Evolutionary conservation across 805 yeast genomes (phyloP), one percentile per base, ranked within the genome.

Genomic region (Hanseniaspora guilliermondii): DNA sequence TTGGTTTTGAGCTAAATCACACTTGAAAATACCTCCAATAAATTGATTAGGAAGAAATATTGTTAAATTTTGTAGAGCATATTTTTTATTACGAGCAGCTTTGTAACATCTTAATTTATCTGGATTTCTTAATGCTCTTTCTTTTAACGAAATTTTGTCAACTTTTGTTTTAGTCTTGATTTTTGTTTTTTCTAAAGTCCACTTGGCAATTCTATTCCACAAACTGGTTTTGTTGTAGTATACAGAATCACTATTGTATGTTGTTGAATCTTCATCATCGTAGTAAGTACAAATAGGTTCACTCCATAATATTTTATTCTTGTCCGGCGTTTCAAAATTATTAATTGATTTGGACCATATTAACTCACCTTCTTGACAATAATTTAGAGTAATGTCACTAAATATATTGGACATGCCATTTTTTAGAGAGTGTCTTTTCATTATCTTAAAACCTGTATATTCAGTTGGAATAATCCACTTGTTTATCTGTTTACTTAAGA

Each of bases 21-120:
- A 79, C 53, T 73, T 72, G 63, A 74, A 84, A 2, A 83, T 59
- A 0, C 80, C 87, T 6, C 89, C 91, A 2, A 84, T 76, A 67
- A 77, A 76, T 0, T 79, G 73, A 19, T 73, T 68, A 0, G 87
- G 86, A 16, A 77, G 67, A 60, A 72, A 80, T 6, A 79, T 61
- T 1, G 76, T 71, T 11, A 73, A 49, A 30, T 72, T 65, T 49
- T 79, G 68, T 12, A 62, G 63, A 0, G 78, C 76, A 60, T 76
- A 81, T 58, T 75, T 73, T 58, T 74, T 73, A 41, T 81, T 70
- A 59, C 88, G 72, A 65, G 78, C 85, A 55, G 82, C 63, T 56
- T 80, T 78, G 60, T 74, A 81, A 56, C 85, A 80, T 12, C 65
- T 69, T 55, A 70, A 59, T 39, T 61, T 60, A 2, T 49, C 45